Evolutionary conservation across 2,329 filamentous ascomycete species (phyloP), one percentile per base, ranked within the genome.

Genomic region (Aureobasidium leucospermi): DNA sequence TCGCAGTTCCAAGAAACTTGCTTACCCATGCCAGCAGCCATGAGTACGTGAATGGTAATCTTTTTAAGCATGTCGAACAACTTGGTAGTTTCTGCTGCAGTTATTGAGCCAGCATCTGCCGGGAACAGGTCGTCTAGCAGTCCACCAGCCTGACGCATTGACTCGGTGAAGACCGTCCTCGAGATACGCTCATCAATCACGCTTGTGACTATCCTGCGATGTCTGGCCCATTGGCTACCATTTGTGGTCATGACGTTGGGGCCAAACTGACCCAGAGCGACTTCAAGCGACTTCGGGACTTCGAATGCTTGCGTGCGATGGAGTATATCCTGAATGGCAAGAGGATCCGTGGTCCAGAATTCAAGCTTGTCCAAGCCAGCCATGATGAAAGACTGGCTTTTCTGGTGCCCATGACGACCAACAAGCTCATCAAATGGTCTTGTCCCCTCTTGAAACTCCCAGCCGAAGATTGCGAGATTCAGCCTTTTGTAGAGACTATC

Each of bases 111-210:
- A 19, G 19, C 19, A 19, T 19, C 19, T 19, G 19, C 19, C 19
- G n/a, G 4, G 46, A 34, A 31, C 13, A 36, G 7, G 29, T 4
- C 1, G 15, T 36, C 7, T 13, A 8, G n/a, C 2, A 49, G n/a
- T 34, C 13, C 8, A 1, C 0, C 13, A n/a, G 2, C 28, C 23
- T 31, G 15, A 34, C 7, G 29, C 1, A 16, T 23, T 32, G 66
- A 67, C 52, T 71, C 69, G 15, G 64, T 59, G 47, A 69, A 72
- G 1, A 70, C 68, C 2, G 65, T 63, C 52, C 65, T 68, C 1
- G 68, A 71, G 32, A 71, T 68, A 1, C 66, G 64, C 58, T 72
- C 70, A n/a, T 70, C 70, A 52, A 72, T 65, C 4, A 68, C 68
- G 16, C 64, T 64, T 2, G 69, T 66, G 6, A 70, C 63, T 4